A percentile compares a stretch with the other conserved stretches of the same genome.
phyloP scores from a whole-genome alignment of 2,329 filamentous ascomycete genomes.

The Periglandula ipomoeae region DNA sequence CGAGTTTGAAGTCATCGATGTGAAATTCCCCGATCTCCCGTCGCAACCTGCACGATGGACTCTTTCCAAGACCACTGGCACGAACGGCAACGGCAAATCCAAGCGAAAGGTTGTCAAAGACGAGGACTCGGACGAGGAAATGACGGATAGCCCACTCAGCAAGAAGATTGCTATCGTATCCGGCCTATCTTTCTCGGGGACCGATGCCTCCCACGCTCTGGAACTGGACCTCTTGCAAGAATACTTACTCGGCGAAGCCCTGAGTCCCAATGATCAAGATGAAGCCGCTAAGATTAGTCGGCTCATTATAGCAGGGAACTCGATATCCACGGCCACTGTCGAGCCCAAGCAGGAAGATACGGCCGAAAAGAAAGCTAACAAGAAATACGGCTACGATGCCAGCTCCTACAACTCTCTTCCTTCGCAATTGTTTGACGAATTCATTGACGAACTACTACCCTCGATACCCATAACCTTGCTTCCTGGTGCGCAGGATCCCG shows the following conservation, averaged over 20 bases:
- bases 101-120: constrained; percentile 26
- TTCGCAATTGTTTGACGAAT: constrained; percentile 73
- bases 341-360: constrained; percentile 29
- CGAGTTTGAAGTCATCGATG: constrained; percentile 84
- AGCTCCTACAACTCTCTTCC: constrained; percentile 80
- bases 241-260: constrained; percentile 76
- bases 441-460: constrained; percentile 72
- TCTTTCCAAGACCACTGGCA: constrained; percentile 40
- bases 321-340: constrained; percentile 56
- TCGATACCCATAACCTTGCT: constrained; percentile 83
- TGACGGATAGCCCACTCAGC: constrained; percentile 38
- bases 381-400: constrained; percentile 93
- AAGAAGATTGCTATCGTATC: constrained; percentile 76
- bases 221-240: constrained; percentile 72
- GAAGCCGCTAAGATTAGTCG: constrained; percentile 63
- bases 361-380: constrained; percentile 41
- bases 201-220: constrained; percentile 61
- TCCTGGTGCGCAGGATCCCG: constrained; percentile 75
- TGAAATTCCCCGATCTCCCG: constrained; percentile 79
- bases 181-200: constrained; percentile 74
- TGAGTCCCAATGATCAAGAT: constrained; percentile 50
- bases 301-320: constrained; percentile 87
- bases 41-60: constrained; percentile 76
- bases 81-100: constrained; percentile 23
- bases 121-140: constrained; percentile 40